phyloP scores from a whole-genome alignment of 176 grass and related monocot genomes.

The Otatea glauca region DNA sequence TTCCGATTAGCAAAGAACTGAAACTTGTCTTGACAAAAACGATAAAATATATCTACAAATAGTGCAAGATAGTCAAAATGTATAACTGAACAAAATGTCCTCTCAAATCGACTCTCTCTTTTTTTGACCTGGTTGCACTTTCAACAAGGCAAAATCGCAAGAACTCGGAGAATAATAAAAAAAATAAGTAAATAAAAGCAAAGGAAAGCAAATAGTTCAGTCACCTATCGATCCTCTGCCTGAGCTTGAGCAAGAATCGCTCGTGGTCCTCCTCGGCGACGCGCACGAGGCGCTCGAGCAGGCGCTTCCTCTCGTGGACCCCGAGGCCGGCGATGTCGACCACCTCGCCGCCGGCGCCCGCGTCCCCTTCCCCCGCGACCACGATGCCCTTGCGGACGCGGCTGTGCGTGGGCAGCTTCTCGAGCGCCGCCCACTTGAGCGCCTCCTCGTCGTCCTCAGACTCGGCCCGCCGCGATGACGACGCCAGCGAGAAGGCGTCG shows the following conservation, averaged over 20 bases:
- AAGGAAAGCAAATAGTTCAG: not conserved
- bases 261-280: conserved; percentile 70
- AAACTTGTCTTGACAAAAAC: not conserved
- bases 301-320: conserved; percentile 42
- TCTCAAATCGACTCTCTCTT: not conserved
- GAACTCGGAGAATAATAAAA: not conserved
- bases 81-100: not conserved
- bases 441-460: conserved; percentile 65
- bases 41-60: too few relatives aligned
- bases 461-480: conserved; percentile 13
- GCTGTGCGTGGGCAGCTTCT: conserved; percentile 63
- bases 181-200: not conserved
- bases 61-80: not conserved
- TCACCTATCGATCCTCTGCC: conserved; percentile 53
- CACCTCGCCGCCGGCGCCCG: not conserved
- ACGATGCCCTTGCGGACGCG: conserved; percentile 58
- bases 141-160: not conserved
- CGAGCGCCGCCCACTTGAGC: conserved; percentile 65
- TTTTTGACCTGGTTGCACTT: not conserved
- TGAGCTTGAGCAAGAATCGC: conserved; percentile 65
- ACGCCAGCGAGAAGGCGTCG: conserved; percentile 54
- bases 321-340: conserved; percentile 55
- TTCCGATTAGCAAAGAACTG: not conserved
- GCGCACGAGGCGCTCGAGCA: conserved; percentile 61
- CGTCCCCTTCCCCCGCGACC: not conserved